Conservation (phyloP, 371 early-diverging fungal species). For the Zychaea mexicana region DNA sequence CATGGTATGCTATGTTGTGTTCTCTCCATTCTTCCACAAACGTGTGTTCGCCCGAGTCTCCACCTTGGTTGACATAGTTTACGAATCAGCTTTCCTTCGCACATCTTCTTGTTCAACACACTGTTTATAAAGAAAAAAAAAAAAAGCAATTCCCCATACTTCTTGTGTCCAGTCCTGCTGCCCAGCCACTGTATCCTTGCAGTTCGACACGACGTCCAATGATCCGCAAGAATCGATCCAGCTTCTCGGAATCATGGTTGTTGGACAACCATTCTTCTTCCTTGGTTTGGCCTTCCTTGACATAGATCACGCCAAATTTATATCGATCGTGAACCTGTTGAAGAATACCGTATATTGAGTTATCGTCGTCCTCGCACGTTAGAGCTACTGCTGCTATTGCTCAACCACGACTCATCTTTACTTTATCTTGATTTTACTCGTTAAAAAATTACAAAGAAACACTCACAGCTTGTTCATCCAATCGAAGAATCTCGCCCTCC, state of each 20-base stretch:
- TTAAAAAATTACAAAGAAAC: too few species aligned
- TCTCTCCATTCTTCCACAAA: constrained; percentile 78
- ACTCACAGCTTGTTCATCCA: constrained; percentile 56
- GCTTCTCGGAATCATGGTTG: constrained; percentile 54
- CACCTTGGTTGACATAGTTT: constrained; percentile 50
- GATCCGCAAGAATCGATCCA: constrained; percentile 66
- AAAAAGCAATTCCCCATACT: constrained; percentile 47
- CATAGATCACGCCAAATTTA: constrained; percentile 79
- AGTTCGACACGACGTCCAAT: constrained; percentile 75
- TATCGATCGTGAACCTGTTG: constrained; percentile 69
- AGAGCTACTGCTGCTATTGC: too few species aligned
- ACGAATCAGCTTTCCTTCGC: too few species aligned
- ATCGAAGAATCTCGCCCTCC: constrained; percentile 52
- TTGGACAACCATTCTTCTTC: constrained; percentile 84
- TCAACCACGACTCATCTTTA: too few species aligned
- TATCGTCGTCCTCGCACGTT: constrained; percentile 1
- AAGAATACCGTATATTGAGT: too few species aligned
- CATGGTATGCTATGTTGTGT: constrained; percentile 85
- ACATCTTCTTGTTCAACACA: background rate
- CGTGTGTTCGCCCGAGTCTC: constrained; percentile 77
- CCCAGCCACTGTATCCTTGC: constrained; percentile 77
- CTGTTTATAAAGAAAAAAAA: too few species aligned
- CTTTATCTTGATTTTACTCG: too few species aligned
- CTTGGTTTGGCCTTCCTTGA: constrained; percentile 66
- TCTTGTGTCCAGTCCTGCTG: constrained; percentile 81